A percentile compares a stretch with the other conserved stretches of the same genome.
These are phyloP conservation scores for Cystobasidiopsis lactophilus DNA, from an alignment of 768 basidiomycete species.

Conservation along the genomic window DNA sequence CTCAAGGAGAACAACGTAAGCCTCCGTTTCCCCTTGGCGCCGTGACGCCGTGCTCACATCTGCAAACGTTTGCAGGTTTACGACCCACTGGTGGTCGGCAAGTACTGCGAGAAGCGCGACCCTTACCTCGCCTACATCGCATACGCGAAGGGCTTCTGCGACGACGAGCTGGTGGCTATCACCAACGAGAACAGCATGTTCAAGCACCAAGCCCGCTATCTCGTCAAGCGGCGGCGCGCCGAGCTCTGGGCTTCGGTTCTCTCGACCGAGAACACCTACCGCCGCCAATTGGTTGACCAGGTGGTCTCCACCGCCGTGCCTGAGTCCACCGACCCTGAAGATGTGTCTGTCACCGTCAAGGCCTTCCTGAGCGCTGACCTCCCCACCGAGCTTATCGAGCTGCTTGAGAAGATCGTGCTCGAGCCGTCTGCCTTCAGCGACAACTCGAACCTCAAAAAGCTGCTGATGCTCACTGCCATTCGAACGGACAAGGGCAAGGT, in stretches of 20 bases:
- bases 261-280: constrained; percentile 65
- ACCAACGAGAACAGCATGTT: constrained; percentile 99
- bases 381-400: constrained; percentile 85
- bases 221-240: constrained; percentile 81
- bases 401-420: constrained; percentile 94
- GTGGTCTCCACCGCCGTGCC: constrained; percentile 86
- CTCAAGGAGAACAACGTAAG: constrained; percentile 94
- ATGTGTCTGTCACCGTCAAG: constrained; percentile 95
- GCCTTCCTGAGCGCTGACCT: constrained; percentile 93
- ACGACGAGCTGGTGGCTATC: constrained; percentile 86
- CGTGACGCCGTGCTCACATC: not conserved
- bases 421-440: constrained; percentile 95
- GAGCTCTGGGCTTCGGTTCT: constrained; percentile 96
- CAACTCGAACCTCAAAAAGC: constrained; percentile 87
- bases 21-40: constrained; percentile 7
- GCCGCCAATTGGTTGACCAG: constrained; percentile 83
- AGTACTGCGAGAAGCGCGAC: constrained; percentile 97
- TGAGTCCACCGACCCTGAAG: constrained; percentile 91
- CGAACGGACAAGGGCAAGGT: constrained; percentile 97
- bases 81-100: constrained; percentile 88
- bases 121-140: constrained; percentile 98
- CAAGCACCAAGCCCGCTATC: constrained; percentile 96
- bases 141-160: constrained; percentile 96
- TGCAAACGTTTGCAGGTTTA: too few species aligned
- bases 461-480: constrained; percentile 82